Evolutionary conservation across 1,284 basidiomycete genomes (phyloP).

Genomic region (Trametes sp.): DNA sequence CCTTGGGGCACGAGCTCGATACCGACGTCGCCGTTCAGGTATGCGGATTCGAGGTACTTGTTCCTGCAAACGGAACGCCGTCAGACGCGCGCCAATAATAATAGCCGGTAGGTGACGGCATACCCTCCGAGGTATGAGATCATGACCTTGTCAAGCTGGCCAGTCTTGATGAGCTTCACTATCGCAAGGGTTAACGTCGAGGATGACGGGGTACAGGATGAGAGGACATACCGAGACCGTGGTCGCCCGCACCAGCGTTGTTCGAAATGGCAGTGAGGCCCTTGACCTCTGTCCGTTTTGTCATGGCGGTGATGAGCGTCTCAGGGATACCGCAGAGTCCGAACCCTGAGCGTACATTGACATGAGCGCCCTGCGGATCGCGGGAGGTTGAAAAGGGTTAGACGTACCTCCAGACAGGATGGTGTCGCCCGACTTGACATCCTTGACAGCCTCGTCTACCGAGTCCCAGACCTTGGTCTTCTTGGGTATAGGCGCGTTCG

Average conservation of each 20-base stretch:
- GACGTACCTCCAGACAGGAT: conserved; percentile 81
- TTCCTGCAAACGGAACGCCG: conserved; percentile 55
- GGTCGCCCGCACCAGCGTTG: conserved; percentile 83
- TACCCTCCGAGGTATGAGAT: conserved; percentile 89
- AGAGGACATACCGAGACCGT: conserved; percentile 74
- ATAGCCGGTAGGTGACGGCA: conserved; percentile 32
- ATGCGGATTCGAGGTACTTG: conserved; percentile 77
- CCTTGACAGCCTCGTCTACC: conserved; percentile 83
- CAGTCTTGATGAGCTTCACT: conserved; percentile 81
- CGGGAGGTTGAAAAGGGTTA: not conserved
- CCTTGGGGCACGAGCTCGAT: conserved; percentile 91
- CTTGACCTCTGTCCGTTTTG: conserved; percentile 72
- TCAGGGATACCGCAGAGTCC: conserved; percentile 83
- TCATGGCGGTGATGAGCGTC: conserved; percentile 82
- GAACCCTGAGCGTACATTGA: conserved; percentile 61
- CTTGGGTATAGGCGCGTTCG: conserved; percentile 46
- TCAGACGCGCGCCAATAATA: conserved; percentile 3
- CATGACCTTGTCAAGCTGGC: conserved; percentile 84
- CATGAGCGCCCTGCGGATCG: not conserved
- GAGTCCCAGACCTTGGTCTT: conserved; percentile 83
- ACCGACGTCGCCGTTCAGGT: conserved; percentile 83
- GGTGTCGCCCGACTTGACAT: conserved; percentile 80
- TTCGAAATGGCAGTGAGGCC: conserved; percentile 89
- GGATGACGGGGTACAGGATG: conserved; percentile 5
- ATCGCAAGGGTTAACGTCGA: conserved; percentile 13